Evolutionary conservation across 2,329 filamentous ascomycete genomes (phyloP), one percentile per base, ranked within the genome.

Genomic region (Aspergillus chevalieri): DNA sequence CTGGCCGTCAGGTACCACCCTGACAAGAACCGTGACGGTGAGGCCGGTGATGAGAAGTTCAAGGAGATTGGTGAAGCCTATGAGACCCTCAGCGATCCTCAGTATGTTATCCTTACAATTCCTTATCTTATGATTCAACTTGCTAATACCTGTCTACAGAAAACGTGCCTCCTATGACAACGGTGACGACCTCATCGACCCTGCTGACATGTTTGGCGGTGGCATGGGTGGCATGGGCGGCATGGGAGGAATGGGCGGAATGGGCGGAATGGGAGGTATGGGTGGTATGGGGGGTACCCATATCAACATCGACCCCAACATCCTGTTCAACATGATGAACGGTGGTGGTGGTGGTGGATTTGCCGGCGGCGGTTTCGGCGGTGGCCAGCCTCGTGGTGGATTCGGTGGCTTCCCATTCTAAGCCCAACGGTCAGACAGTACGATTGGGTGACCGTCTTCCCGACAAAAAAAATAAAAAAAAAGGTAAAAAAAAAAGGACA

Each of bases 21-120:
- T 2, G 93, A 98, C 75, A 98, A 98, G 82, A 98, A 97, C 73
- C 89, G 86, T 1, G 66, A 73, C 52, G 88, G 86, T 54, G 88
- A 96, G 61, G 80, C 84, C 51, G 78, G 83, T 46, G 93, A 93
- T 54, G 92, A 90, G 63, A 85, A 88, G 65, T 98, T 98, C 81
- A 97, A 98, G 81, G 93, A 98, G 67, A 87, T 96, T 67, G 88
- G 90, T 62, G 93, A 98, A 76, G 92, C 92, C 38, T 95, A 98
- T 68, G 93, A 98, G 74, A 94, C 86, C 45, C 75, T 98, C 72
- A 95, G 88, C 65, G 93, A 98, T 72, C 78, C 90, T 75, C 85
- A 95, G 85, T 90, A 86, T 73, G 86, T 83, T 54, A 46, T 38
- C 17, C 17, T 41, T 19, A 15, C 28, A 28, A 38, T 34, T 38